Percentiles rank a stretch among this genome's conserved stretches.
Conservation (phyloP, 2,329 filamentous ascomycete genomes). For the Penicillium sp. region DNA sequence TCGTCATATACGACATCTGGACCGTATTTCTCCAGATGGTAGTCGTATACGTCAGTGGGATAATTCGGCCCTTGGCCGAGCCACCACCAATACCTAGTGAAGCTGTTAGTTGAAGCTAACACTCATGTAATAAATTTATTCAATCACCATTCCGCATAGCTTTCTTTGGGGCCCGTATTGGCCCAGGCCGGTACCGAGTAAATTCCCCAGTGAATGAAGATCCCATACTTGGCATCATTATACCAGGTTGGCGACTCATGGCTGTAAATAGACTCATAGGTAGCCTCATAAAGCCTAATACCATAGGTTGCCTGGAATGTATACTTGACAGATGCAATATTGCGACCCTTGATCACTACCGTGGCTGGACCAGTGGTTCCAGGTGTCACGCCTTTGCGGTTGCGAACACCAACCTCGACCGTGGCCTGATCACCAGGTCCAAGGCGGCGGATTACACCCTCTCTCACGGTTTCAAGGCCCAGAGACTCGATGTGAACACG, state of each 20-base stretch:
- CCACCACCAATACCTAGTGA: slow-evolving; percentile 47
- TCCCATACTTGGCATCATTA: slow-evolving; percentile 56
- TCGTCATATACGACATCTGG: slow-evolving; percentile 56
- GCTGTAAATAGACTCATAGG: slow-evolving; percentile 39
- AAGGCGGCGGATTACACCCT: slow-evolving; percentile 39
- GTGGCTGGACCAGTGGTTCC: slow-evolving; percentile 33
- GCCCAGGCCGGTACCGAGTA: slow-evolving; percentile 60
- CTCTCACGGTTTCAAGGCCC: slow-evolving; percentile 33
- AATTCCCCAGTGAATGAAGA: slow-evolving; percentile 61
- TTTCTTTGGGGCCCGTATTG: slow-evolving; percentile 37
- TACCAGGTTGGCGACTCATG: slow-evolving; percentile 55
- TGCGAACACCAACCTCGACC: slow-evolving; percentile 39
- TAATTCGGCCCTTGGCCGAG: slow-evolving; percentile 45
- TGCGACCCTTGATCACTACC: slow-evolving; percentile 24
- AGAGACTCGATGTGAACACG: slow-evolving; percentile 34
- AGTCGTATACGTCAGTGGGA: slow-evolving; percentile 47
- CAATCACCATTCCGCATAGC: slow-evolving; percentile 39
- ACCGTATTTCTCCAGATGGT: slow-evolving; percentile 53
- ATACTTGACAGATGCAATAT: slow-evolving; percentile 23
- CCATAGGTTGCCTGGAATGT: slow-evolving; percentile 37
- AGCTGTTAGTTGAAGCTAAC: not conserved
- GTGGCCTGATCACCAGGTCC: slow-evolving; percentile 40
- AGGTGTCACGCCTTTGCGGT: slow-evolving; percentile 28
- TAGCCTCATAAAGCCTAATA: slow-evolving; percentile 32
- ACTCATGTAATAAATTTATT: no score